Base-by-base conservation (phyloP, 2,329 filamentous ascomycete species). In the Polychaeton citri region DNA sequence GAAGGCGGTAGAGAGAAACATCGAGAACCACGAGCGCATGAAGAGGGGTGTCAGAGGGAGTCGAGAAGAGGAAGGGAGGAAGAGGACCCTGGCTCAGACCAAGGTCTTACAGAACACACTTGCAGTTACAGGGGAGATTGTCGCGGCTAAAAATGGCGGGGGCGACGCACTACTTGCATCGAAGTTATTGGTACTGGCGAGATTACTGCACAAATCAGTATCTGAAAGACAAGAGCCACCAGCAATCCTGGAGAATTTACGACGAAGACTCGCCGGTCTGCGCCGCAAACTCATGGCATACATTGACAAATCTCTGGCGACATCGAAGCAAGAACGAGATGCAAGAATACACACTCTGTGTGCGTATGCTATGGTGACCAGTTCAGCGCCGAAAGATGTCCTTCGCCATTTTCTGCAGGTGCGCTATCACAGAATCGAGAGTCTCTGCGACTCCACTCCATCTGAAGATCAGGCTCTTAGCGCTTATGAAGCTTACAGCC, bases 281-380 rank as follows among this genome's bases (percentile, higher is more conserved):
- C 71, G 78, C 28, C 68, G 69, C 34, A 79, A 74, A 45, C 65
- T 84, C 4, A 56, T 92, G 36, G 69, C 72, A 44, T 73, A 70
- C 33, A 71, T 78, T 18, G 75, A 87, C 44, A 64, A 65, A 39
- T 62, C 61, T 4, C 57, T 68, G 56, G 54, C 54, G 5, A 55
- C 46, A 33, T 37, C 50, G 2, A 43, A 45, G 4, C 45, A 47
- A 9, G 59, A 62, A 3, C 69, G 49, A 42, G 63, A 51, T 42
- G 56, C 41, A 45, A 68, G 90, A 12, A 64, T 88, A 9, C 79
- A 84, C 47, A 76, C 79, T 1, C 67, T 95, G 45, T 81, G 78
- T 38, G 86, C 87, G 0, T 87, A 86, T 54, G 86, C 84, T 42
- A 66, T 96, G 34, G 75, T 78, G 1, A 86, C 81, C 3, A 92